Base-by-base conservation (phyloP, 176 grass and related monocot species). In the Eragrostis curvula region DNA sequence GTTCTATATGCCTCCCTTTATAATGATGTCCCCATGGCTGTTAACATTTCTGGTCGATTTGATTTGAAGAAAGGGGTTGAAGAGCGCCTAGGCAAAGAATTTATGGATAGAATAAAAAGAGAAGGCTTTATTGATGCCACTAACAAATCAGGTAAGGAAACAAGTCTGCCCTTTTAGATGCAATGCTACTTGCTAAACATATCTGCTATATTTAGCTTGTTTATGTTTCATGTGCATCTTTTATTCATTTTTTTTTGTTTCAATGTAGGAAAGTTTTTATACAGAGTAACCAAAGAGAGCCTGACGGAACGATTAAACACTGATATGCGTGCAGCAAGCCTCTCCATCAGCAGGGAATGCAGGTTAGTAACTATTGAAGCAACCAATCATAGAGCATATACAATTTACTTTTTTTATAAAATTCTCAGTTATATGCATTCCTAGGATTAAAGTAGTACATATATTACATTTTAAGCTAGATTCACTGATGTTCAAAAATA, bases 1-100 rank as follows among this genome's bases (percentile, higher is more conserved):
- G 88, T 98, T 85, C 71, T 98, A 30, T 98, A 98, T 91, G 92
- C 96, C 67, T 98, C 92, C 52, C 71, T 87, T 7, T 95, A 93
- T 45, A 81, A 79, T n/a, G 88, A 95, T 89, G 90, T 98, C 21
- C 84, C 24, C 63, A 89, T 82, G 83, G 90, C 93, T 63, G 69
- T 95, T 64, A 98, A 95, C 84, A 46, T 92, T 49, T 98, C 92
- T 73, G 92, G 96, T 21, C 92, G 92, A 25, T 98, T 95, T 89
- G 50, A 90, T 83, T 89, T 98, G 70, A 84, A 81, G 75, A 81
- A 52, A 91, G 96, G 92, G 15, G 40, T 95, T 71, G 81, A 93
- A 91, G 96, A 84, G 81, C 90, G 88, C 51, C 80, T 98, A 41
- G 92, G 96, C 27, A 92, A 87, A 80, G 84, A 91, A 32, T 86